Evolutionary conservation across 257 asterid genomes (phyloP), one percentile per base, ranked within the genome.

Genomic region (Pogostemon cablin): DNA sequence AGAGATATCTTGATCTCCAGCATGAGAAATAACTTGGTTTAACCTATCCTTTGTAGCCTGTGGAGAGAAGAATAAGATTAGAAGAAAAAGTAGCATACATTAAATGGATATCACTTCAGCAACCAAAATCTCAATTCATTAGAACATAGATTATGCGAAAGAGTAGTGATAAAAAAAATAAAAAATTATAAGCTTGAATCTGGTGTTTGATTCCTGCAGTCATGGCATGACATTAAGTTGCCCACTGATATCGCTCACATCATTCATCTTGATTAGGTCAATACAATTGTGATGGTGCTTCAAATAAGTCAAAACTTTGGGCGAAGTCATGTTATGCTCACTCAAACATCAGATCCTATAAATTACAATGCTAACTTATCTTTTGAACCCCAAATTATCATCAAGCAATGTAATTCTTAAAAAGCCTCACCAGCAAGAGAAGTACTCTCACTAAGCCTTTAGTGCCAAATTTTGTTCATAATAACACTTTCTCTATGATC

Each of bases 11-110:
- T 77, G 68, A 69, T 89, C 96, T 69, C 93, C 98, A 7, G 90
- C 93, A 70, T 73, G 81, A 73, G 86, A 85, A 77, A 91, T 84
- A 67, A 90, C 90, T 80, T 86, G 88, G 75, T 81, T 91, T 79
- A 91, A 78, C 79, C 90, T 87, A 75, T 85, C 98, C 81, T 88
- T 89, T 34, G 90, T 87, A 72, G 76, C 95, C 99, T 95, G 83
- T 62, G 77, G 69, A 75, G 66, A 73, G 65, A 80, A 60, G 50
- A 73, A 72, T 62, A 50, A 82, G 75, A 65, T 73, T 72, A 67
- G 52, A 62, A 67, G 54, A 41, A 64, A 57, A 66, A 17, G 53
- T 47, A 72, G 56, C 53, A 38, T 67, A 61, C 59, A 15, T 61
- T 60, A 59, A 47, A 44, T 55, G 61, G 34, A 67, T 62, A 54